Conservation (phyloP, 768 basidiomycete species). For the Cantharellus cinnabarinus region DNA sequence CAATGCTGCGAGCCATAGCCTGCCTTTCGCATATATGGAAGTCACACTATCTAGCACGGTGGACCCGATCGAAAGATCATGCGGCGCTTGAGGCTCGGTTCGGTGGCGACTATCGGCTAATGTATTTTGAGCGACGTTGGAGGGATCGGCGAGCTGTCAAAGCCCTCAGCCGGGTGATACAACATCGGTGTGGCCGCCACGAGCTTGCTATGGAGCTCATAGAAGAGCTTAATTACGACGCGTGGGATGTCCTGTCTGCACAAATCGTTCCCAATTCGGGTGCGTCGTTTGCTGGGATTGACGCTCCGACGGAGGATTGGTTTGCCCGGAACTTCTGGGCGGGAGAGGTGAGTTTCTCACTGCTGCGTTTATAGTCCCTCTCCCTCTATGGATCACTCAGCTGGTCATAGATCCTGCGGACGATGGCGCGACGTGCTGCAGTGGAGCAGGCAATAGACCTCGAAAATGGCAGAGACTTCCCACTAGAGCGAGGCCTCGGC, state of each 20-base stretch:
- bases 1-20: background rate
- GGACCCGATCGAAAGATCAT: background rate
- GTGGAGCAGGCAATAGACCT: background rate
- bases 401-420: background rate
- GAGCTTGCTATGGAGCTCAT: background rate
- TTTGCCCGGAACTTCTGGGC: background rate
- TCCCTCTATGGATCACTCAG: background rate
- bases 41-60: background rate
- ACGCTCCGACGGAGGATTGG: background rate
- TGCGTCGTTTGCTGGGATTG: background rate
- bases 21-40: background rate
- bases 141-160: background rate
- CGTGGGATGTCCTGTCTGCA: background rate
- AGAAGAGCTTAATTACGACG: background rate
- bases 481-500: constrained; percentile 28
- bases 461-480: constrained; percentile 6
- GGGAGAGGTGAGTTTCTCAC: background rate
- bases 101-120: background rate
- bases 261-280: background rate
- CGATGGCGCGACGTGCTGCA: background rate
- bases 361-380: background rate
- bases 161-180: background rate
- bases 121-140: background rate
- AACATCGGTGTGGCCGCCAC: background rate
- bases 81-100: background rate